Conservation (phyloP, 2,329 filamentous ascomycete species). For the Aspergillus flavus region DNA sequence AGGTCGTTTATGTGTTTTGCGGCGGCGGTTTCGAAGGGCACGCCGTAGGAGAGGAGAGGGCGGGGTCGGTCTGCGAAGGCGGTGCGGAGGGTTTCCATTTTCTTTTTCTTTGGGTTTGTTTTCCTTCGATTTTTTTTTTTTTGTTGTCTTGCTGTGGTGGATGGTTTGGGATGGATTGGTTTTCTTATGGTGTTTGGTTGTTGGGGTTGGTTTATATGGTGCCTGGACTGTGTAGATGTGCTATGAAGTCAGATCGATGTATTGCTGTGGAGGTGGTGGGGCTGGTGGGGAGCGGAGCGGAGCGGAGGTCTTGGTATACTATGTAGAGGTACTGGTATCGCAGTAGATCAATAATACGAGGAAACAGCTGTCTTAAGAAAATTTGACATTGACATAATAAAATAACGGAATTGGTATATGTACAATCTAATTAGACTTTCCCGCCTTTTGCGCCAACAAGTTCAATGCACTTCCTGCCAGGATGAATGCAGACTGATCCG, state of each 20-base stretch:
- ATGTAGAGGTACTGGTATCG: too few relatives aligned
- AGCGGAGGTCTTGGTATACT: slow-evolving; percentile 2
- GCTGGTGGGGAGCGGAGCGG: slow-evolving; percentile 7
- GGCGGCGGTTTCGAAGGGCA: slow-evolving; percentile 50
- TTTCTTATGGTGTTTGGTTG: not conserved
- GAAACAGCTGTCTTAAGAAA: not conserved
- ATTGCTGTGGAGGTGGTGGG: slow-evolving; percentile 7
- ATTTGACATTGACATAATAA: slow-evolving; percentile 10
- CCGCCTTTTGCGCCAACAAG: slow-evolving; percentile 64
- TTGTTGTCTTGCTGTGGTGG: not conserved
- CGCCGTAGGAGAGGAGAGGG: slow-evolving; percentile 52
- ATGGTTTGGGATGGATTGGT: not conserved
- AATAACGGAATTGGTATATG: slow-evolving; percentile 18
- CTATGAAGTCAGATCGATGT: slow-evolving; percentile 5
- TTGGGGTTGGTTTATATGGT: not conserved
- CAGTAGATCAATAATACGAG: not conserved
- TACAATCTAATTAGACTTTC: slow-evolving; percentile 5
- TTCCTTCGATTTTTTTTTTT: not conserved
- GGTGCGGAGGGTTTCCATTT: slow-evolving; percentile 40
- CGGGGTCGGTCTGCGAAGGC: slow-evolving; percentile 39
- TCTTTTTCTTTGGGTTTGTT: not conserved
- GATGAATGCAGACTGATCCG: slow-evolving; percentile 90
- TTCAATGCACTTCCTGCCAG: slow-evolving; percentile 93
- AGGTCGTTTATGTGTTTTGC: slow-evolving; percentile 49
- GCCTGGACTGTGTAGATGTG: not conserved